These are phyloP conservation scores for Acephala macrosclerotiorum DNA, from an alignment of 2,329 filamentous ascomycete genomes.

Conservation along the genomic window DNA sequence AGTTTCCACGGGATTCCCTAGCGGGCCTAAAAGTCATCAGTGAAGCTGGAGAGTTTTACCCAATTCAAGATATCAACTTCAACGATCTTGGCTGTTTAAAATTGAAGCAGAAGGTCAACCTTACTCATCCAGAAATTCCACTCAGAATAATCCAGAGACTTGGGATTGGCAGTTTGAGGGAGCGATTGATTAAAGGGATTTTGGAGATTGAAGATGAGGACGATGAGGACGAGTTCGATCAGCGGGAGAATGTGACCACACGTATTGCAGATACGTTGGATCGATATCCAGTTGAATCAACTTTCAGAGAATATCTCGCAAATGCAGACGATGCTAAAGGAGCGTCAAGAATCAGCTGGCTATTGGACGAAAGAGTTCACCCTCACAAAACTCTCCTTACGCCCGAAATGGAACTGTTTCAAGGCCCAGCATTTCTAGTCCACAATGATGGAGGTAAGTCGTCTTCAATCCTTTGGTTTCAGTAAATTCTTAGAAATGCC, in stretches of 20 bases:
- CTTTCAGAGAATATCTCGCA: slow-evolving; percentile 47
- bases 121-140: slow-evolving; percentile 37
- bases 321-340: slow-evolving; percentile 45
- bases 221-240: slow-evolving; percentile 44
- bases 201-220: slow-evolving; percentile 36
- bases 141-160: slow-evolving; percentile 21
- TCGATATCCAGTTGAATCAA: slow-evolving; percentile 43
- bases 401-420: slow-evolving; percentile 34
- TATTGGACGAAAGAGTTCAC: slow-evolving; percentile 40
- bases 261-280: slow-evolving; percentile 44
- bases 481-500: slow-evolving; percentile 2
- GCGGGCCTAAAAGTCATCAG: slow-evolving; percentile 35
- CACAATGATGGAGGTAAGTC: slow-evolving; percentile 44
- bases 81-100: slow-evolving; percentile 25
- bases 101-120: slow-evolving; percentile 22
- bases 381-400: slow-evolving; percentile 23
- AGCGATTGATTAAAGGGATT: slow-evolving; percentile 31
- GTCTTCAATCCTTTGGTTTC: neutral
- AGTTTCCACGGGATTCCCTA: slow-evolving; percentile 19
- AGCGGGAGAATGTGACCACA: slow-evolving; percentile 27
- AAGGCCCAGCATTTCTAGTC: slow-evolving; percentile 44
- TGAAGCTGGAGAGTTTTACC: slow-evolving; percentile 25
- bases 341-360: slow-evolving; percentile 42
- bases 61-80: slow-evolving; percentile 34
- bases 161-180: slow-evolving; percentile 32